These are phyloP conservation scores for Scutellaria baicalensis DNA, from an alignment of 257 asterid species.

Conservation along the genomic window DNA sequence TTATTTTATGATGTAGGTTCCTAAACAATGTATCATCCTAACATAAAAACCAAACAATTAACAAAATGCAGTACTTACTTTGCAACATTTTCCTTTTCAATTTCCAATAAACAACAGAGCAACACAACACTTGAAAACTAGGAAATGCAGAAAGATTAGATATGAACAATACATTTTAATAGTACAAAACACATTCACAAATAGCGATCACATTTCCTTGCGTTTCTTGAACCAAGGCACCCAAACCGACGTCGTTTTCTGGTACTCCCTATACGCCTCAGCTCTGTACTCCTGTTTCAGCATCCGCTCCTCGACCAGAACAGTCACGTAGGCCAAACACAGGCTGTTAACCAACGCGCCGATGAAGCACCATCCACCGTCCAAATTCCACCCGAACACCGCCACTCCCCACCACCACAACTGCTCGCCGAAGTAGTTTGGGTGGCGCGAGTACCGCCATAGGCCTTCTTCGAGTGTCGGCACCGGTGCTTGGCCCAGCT, in stretches of 20 bases:
- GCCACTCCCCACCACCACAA: constrained; percentile 95
- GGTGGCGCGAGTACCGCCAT: constrained; percentile 83
- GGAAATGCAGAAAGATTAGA: background rate
- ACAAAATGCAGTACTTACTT: no score
- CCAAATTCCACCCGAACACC: constrained; percentile 68
- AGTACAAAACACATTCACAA: background rate
- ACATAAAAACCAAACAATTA: no score
- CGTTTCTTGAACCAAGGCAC: constrained; percentile 76
- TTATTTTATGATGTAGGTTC: no score
- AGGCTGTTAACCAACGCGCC: constrained; percentile 65
- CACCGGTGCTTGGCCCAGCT: constrained; percentile 37
- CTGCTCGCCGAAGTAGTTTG: constrained; percentile 96
- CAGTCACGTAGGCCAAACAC: constrained; percentile 76
- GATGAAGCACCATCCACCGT: constrained; percentile 29
- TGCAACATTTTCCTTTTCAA: no score
- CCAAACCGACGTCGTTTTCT: constrained; percentile 72
- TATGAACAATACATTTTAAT: constrained; percentile 13
- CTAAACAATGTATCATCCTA: no score
- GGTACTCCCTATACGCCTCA: constrained; percentile 58
- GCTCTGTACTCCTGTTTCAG: constrained; percentile 63
- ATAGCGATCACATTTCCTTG: constrained; percentile 13
- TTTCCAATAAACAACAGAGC: background rate
- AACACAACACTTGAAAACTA: constrained; percentile 4
- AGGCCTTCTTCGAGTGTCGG: constrained; percentile 67
- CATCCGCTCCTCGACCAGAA: constrained; percentile 81